Percentiles rank a stretch among this genome's conserved stretches.
These are phyloP conservation scores for Trichoderma parareesei DNA, from an alignment of 495 filamentous ascomycete genomes.

Conservation along the genomic window DNA sequence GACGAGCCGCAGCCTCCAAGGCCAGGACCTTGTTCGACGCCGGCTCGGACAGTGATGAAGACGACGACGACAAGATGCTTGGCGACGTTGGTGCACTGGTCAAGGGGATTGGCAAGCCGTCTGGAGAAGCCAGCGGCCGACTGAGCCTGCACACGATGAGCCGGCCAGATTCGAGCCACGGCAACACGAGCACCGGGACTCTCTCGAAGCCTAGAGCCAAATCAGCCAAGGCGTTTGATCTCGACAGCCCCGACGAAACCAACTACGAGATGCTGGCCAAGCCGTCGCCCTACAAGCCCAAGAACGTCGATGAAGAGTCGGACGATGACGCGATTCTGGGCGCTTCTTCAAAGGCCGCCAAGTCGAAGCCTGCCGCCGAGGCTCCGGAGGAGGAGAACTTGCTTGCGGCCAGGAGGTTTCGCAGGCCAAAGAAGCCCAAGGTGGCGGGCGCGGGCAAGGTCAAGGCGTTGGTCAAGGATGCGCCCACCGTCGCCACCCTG, in stretches of 20 bases:
- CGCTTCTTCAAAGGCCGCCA: slow-evolving; percentile 30
- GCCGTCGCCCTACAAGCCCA: slow-evolving; percentile 44
- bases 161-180: slow-evolving; percentile 59
- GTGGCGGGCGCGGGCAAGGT: slow-evolving; percentile 14
- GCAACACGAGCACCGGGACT: slow-evolving; percentile 25
- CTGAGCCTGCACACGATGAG: slow-evolving; percentile 62
- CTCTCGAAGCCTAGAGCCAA: slow-evolving; percentile 46
- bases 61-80: slow-evolving; percentile 60
- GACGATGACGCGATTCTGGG: slow-evolving; percentile 46
- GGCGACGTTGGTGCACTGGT: slow-evolving; percentile 84
- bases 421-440: slow-evolving; percentile 27
- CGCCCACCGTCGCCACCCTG: slow-evolving; percentile 41
- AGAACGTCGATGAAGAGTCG: slow-evolving; percentile 45
- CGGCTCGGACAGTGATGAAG: slow-evolving; percentile 33
- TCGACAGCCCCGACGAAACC: slow-evolving; percentile 65
- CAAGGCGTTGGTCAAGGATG: slow-evolving; percentile 33
- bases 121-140: slow-evolving; percentile 41
- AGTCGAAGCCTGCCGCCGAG: slow-evolving; percentile 22
- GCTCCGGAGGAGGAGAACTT: slow-evolving; percentile 8
- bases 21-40: slow-evolving; percentile 37
- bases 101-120: slow-evolving; percentile 66
- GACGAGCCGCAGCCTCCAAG: slow-evolving; percentile 35
- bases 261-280: slow-evolving; percentile 77
- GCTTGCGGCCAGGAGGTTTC: slow-evolving; percentile 41
- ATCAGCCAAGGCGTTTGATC: slow-evolving; percentile 41